These are phyloP conservation scores for Cystofilobasidium ferigula DNA, from an alignment of 768 basidiomycete genomes.

Conservation along the genomic window DNA sequence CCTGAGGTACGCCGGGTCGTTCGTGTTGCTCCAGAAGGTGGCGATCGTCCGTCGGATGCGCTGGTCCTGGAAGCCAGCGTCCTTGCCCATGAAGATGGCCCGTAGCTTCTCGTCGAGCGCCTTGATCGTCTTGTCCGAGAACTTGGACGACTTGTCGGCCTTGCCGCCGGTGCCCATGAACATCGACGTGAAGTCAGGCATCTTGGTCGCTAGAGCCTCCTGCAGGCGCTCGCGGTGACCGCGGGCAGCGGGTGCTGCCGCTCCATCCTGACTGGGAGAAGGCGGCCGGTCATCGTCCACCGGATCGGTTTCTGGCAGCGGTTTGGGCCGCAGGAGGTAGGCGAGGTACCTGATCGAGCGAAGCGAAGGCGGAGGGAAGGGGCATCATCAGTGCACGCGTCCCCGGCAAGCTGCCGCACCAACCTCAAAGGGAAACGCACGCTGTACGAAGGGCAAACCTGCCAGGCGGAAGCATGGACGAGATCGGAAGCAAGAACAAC, in stretches of 20 bases:
- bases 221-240: slow-evolving; percentile 67
- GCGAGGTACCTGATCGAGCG: slow-evolving; percentile 47
- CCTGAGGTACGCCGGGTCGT: slow-evolving; percentile 68
- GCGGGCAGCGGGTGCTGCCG: slow-evolving; percentile 49
- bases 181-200: slow-evolving; percentile 27
- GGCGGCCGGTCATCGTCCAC: slow-evolving; percentile 27
- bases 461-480: not conserved
- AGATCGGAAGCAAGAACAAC: not conserved
- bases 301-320: slow-evolving; percentile 49
- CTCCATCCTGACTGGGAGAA: slow-evolving; percentile 49
- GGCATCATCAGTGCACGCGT: not conserved
- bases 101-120: slow-evolving; percentile 79
- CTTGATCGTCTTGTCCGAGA: slow-evolving; percentile 87
- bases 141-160: slow-evolving; percentile 74
- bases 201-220: slow-evolving; percentile 42
- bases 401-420: not conserved
- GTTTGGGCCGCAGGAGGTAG: slow-evolving; percentile 44
- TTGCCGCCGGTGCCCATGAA: slow-evolving; percentile 32
- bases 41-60: slow-evolving; percentile 80
- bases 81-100: slow-evolving; percentile 86
- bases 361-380: not conserved
- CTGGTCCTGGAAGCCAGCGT: slow-evolving; percentile 79
- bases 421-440: slow-evolving; percentile 45
- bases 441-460: slow-evolving; percentile 76
- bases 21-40: slow-evolving; percentile 82